These are phyloP conservation scores for Helotiales sp. DNA, from an alignment of 2,329 filamentous ascomycete species.

Conservation along the genomic window DNA sequence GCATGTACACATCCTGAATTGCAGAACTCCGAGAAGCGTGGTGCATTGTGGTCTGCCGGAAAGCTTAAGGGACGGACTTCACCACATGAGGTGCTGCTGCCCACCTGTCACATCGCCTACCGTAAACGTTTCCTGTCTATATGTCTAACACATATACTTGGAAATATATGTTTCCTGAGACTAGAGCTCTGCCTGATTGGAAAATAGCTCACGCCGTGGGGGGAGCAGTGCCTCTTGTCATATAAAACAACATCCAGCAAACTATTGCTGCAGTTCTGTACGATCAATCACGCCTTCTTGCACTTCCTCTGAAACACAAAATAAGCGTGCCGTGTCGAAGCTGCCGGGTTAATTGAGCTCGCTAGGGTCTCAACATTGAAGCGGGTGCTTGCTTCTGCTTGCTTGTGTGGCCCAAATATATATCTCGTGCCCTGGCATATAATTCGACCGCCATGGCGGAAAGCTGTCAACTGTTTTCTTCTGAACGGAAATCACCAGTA, in stretches of 20 bases:
- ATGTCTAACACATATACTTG: slow-evolving; percentile 16
- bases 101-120: slow-evolving; percentile 2
- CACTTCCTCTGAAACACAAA: slow-evolving; percentile 17
- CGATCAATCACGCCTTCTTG: slow-evolving; percentile 22
- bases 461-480: slow-evolving; percentile 3
- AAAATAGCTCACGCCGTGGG: slow-evolving; percentile 15
- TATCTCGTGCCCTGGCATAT: slow-evolving; percentile 11
- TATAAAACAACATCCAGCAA: slow-evolving; percentile 26
- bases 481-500: slow-evolving; percentile 5
- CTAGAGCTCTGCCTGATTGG: slow-evolving; percentile 17
- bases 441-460: slow-evolving; percentile 4
- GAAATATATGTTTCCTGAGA: slow-evolving; percentile 3
- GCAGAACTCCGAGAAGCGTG: too few species aligned
- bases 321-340: slow-evolving; percentile 9
- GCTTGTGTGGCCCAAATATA: too few species aligned
- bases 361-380: too few species aligned
- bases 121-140: slow-evolving; percentile 1
- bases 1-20: too few species aligned
- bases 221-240: slow-evolving; percentile 12
- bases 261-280: slow-evolving; percentile 16
- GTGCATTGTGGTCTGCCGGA: neutral
- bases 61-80: neutral
- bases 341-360: slow-evolving; percentile 2
- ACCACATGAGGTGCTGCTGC: slow-evolving; percentile 4
- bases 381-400: too few species aligned